Base-by-base conservation (phyloP, 2,329 filamentous ascomycete genomes). In the Alternaria sp. region DNA sequence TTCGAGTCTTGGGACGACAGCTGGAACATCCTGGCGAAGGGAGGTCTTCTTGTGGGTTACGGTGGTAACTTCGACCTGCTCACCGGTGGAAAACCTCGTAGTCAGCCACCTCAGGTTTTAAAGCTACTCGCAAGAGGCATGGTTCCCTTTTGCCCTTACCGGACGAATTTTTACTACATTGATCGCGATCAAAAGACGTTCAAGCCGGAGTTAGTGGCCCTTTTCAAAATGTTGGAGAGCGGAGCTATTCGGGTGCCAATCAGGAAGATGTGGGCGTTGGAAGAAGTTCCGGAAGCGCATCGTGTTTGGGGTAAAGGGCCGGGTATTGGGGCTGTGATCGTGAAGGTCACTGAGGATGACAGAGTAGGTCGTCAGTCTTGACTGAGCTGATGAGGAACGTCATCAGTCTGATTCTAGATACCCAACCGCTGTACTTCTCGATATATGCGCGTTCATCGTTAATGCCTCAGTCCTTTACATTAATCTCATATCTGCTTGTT, bases 1-100 rank as follows among this genome's bases (percentile, higher is more conserved):
- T 85, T 82, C 65, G 83, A 85, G 64, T 84, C 83, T 62, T 86
- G 79, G 68, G 83, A 86, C 61, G 84, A 86, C 68, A 83, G 81
- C 11, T 86, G 79, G 75, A 73, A 75, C 4, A 83, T 86, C 43
- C 75, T 86, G 3, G 68, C 67, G 6, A 74, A 70, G n/a, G 83
- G 82, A n/a, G 71, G 75, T 0, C 68, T 73, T 80, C 36, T 77
- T 9, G 59, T 78, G 23, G 75, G 72, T 0, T 77, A 71, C 13
- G 74, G 74, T 2, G 73, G 72, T 8, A 76, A 76, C 36, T 61
- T 63, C 19, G 59, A 69, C n/a, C 61, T 68, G 6, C 60, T 76
- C 10, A 73, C 70, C 15, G 73, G 70, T 9, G 61, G 61, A 3
- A 66, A 74, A 49, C 51, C 59, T 6, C 65, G 69, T 12, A 71